Percentiles rank a stretch among this genome's conserved stretches.
Conservation (phyloP, 2,329 filamentous ascomycete species). For the Penicillium glabrum region DNA sequence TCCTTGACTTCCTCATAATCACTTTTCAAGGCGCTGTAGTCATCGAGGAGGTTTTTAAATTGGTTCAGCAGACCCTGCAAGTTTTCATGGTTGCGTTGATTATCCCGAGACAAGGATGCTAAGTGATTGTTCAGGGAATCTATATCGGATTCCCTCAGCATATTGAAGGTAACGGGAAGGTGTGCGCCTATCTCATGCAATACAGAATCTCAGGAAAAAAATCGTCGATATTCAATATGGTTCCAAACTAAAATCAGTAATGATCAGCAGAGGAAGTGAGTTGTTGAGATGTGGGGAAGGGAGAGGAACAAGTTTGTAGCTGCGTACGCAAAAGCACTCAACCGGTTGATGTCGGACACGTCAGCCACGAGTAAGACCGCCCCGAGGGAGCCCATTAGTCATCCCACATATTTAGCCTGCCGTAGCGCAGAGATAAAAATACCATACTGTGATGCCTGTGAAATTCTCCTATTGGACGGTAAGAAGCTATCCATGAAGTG, state of each 20-base stretch:
- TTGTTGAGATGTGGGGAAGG: not conserved
- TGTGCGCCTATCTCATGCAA: slow-evolving; percentile 19
- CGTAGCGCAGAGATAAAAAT: too few species aligned
- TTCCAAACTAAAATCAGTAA: not conserved
- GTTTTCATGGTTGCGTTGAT: slow-evolving; percentile 30
- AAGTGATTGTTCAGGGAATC: slow-evolving; percentile 23
- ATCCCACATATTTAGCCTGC: too few species aligned
- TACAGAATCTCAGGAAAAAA: not conserved
- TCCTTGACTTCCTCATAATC: slow-evolving; percentile 60
- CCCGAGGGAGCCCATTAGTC: too few species aligned
- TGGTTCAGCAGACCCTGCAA: slow-evolving; percentile 37
- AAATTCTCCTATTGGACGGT: too few species aligned
- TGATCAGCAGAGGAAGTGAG: not conserved
- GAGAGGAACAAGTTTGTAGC: slow-evolving; percentile 11
- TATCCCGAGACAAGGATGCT: slow-evolving; percentile 20
- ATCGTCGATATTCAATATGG: slow-evolving; percentile 7
- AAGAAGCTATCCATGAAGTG: too few species aligned
- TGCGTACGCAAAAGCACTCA: slow-evolving; percentile 13
- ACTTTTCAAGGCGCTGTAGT: slow-evolving; percentile 57
- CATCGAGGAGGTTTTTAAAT: slow-evolving; percentile 50
- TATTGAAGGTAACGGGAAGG: slow-evolving; percentile 16
- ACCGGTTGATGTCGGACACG: too few species aligned
- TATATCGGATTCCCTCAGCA: slow-evolving; percentile 27
- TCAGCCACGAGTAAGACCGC: too few species aligned
- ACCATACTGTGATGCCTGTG: too few species aligned